Conservation (phyloP, 805 yeast genomes). For the Candida pseudofarinosa region DNA sequence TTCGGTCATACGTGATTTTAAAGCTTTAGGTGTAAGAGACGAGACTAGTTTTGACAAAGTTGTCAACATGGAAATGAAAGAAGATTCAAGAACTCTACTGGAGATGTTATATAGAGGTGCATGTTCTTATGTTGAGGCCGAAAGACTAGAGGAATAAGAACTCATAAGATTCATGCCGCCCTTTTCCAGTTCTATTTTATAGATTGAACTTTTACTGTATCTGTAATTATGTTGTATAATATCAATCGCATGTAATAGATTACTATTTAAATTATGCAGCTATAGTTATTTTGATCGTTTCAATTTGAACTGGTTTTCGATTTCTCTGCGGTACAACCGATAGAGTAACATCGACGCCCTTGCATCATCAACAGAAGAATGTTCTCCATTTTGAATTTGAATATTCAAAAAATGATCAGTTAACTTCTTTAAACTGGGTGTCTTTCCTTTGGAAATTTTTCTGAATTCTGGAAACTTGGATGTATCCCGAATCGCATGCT, state of each 20-base stretch:
- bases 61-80: constrained; percentile 4
- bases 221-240: background rate
- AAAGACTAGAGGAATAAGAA: constrained; percentile 26
- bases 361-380: constrained; percentile 90
- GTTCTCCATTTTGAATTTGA: constrained; percentile 70
- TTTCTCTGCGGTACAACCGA: constrained; percentile 55
- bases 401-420: constrained; percentile 51
- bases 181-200: background rate
- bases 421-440: constrained; percentile 70
- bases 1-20: constrained; percentile 8
- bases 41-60: constrained; percentile 8
- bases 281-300: background rate
- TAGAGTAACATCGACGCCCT: constrained; percentile 82
- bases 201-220: background rate
- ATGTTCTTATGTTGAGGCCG: constrained; percentile 33
- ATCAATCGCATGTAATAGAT: background rate
- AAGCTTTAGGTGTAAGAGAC: constrained; percentile 7
- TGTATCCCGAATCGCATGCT: constrained; percentile 65
- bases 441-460: constrained; percentile 57
- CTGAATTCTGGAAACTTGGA: constrained; percentile 57
- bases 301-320: constrained; percentile 40
- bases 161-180: background rate
- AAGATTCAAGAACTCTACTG: constrained; percentile 20
- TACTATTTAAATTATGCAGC: background rate
- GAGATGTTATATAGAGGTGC: constrained; percentile 36